Evolutionary conservation across 768 basidiomycete genomes (phyloP).

Genomic region (Leccinum broughii): DNA sequence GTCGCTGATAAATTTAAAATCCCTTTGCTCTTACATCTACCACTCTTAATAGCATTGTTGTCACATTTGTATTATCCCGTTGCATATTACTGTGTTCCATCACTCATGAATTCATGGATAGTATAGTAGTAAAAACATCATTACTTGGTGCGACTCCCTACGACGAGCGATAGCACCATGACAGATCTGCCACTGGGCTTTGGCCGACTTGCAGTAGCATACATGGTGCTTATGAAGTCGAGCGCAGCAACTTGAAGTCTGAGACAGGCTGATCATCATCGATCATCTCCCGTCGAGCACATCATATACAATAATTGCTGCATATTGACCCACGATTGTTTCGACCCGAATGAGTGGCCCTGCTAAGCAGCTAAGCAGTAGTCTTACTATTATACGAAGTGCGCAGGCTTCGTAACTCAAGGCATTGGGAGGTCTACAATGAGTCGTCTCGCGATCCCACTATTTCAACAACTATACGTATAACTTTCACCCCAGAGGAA

Average conservation of each 20-base stretch:
- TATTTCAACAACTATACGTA: background rate
- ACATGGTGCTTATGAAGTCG: no score
- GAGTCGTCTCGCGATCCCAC: background rate
- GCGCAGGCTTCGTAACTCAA: background rate
- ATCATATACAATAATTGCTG: no score
- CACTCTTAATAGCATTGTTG: conserved; percentile 12
- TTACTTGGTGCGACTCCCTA: background rate
- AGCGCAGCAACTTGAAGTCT: background rate
- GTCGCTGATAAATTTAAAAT: conserved; percentile 14
- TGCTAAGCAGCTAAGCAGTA: no score
- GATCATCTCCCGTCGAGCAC: no score
- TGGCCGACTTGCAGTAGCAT: no score
- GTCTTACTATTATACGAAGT: background rate
- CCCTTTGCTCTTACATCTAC: conserved; percentile 20
- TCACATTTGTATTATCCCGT: conserved; percentile 25
- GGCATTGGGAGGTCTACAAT: background rate
- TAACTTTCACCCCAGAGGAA: conserved; percentile 3
- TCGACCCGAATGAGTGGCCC: no score
- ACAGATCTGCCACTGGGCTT: no score
- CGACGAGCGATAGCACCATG: no score
- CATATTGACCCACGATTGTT: no score
- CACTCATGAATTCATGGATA: background rate
- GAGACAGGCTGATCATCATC: no score
- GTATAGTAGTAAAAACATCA: background rate
- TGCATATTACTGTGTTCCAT: conserved; percentile 22